phyloP scores from a whole-genome alignment of 1,284 basidiomycete genomes.

The Cystobasidium pallidum region DNA sequence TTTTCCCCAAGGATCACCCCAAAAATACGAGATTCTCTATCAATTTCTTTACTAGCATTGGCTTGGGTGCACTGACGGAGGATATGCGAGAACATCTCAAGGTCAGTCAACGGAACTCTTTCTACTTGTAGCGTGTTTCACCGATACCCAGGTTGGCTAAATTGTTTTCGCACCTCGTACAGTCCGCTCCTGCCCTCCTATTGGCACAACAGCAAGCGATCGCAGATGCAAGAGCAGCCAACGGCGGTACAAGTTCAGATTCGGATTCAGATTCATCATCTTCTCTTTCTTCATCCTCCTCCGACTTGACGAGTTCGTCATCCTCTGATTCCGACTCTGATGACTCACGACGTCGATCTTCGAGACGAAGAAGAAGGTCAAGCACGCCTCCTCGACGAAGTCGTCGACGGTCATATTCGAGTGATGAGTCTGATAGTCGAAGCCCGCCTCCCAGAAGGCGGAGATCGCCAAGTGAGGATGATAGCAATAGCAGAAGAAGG shows the following conservation, averaged over 20 bases:
- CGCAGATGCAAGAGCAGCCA: conserved; percentile 39
- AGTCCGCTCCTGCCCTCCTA: conserved; percentile 41
- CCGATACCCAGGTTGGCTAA: too few species aligned
- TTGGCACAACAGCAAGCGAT: conserved; percentile 42
- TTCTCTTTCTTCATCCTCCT: conserved; percentile 38
- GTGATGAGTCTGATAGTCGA: conserved; percentile 22
- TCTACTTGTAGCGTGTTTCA: too few species aligned
- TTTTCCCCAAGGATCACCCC: conserved; percentile 96
- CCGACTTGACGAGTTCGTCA: conserved; percentile 21
- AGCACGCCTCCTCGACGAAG: conserved; percentile 27
- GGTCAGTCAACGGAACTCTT: conserved; percentile 48
- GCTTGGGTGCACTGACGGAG: conserved; percentile 86
- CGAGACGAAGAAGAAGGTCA: conserved; percentile 12
- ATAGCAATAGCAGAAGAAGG: not conserved
- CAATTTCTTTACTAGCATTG: conserved; percentile 83
- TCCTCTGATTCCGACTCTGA: conserved; percentile 25
- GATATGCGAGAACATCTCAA: conserved; percentile 95
- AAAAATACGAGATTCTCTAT: conserved; percentile 97
- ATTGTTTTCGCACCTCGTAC: conserved; percentile 1
- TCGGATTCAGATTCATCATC: conserved; percentile 40
- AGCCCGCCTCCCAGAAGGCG: conserved; percentile 28
- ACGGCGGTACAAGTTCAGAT: conserved; percentile 24
- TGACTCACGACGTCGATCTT: conserved; percentile 12
- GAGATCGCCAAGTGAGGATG: conserved; percentile 8
- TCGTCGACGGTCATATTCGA: conserved; percentile 6